Evolutionary conservation across 2,329 filamentous ascomycete species (phyloP).

Genomic region (Pseudopithomyces maydicus): DNA sequence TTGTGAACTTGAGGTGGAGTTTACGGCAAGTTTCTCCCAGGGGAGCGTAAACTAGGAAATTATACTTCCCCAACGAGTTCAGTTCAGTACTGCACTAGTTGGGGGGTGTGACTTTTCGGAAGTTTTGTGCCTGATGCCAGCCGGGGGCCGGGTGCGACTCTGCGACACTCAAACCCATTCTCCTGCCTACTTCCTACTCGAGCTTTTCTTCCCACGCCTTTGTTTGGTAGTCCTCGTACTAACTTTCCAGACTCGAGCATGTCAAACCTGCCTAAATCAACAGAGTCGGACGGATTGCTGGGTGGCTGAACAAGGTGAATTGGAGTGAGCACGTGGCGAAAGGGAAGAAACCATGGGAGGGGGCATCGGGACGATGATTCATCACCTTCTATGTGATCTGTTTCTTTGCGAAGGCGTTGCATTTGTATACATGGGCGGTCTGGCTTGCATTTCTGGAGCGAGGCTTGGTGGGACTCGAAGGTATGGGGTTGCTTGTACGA

Average conservation of each 20-base stretch:
- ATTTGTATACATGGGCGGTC: background rate
- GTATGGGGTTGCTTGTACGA: background rate
- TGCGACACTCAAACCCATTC: no score
- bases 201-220: background rate
- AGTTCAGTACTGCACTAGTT: no score
- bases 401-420: background rate
- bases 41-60: no score
- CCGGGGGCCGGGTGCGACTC: no score
- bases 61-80: no score
- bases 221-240: background rate
- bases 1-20: no score
- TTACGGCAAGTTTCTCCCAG: no score
- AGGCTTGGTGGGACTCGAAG: background rate
- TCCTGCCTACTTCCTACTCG: no score
- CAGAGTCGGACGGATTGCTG: background rate
- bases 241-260: no score
- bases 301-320: background rate
- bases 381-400: background rate
- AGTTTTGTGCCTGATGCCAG: no score
- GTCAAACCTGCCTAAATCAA: no score
- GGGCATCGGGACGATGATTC: background rate
- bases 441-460: conserved; percentile 2
- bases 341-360: background rate
- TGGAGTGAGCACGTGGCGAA: background rate
- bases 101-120: no score